phyloP scores from a whole-genome alignment of 257 asterid species.

The Rubia yunnanensis region DNA sequence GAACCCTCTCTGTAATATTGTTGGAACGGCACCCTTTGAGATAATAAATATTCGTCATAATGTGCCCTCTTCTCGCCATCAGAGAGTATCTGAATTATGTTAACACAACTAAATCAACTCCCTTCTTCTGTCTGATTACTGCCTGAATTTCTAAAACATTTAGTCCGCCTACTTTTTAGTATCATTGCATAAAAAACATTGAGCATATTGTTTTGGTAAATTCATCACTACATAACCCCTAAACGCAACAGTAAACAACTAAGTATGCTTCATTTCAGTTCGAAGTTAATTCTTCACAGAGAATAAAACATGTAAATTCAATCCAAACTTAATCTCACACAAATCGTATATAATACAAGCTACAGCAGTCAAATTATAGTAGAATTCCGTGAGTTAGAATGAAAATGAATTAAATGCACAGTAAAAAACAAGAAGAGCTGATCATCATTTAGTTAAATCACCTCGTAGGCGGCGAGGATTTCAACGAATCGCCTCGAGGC shows the following conservation, averaged over 20 bases:
- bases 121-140: background rate
- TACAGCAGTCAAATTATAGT: background rate
- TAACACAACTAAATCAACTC: background rate
- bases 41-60: slow-evolving; percentile 56
- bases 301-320: background rate
- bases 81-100: slow-evolving; percentile 69
- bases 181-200: background rate
- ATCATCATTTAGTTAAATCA: slow-evolving; percentile 6
- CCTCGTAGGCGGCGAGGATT: slow-evolving; percentile 95
- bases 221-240: background rate
- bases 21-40: slow-evolving; percentile 34
- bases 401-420: background rate
- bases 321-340: background rate
- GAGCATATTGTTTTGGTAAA: background rate
- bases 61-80: slow-evolving; percentile 76
- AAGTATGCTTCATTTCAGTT: background rate
- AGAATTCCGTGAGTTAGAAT: background rate
- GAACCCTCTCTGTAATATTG: slow-evolving; percentile 34
- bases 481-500: slow-evolving; percentile 53
- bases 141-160: background rate
- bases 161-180: background rate
- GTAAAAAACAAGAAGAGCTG: too few species aligned
- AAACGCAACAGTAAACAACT: background rate
- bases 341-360: too few species aligned
- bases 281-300: background rate